Evolutionary conservation across 768 basidiomycete species (phyloP).

Genomic region (Infundibulicybe gibba): DNA sequence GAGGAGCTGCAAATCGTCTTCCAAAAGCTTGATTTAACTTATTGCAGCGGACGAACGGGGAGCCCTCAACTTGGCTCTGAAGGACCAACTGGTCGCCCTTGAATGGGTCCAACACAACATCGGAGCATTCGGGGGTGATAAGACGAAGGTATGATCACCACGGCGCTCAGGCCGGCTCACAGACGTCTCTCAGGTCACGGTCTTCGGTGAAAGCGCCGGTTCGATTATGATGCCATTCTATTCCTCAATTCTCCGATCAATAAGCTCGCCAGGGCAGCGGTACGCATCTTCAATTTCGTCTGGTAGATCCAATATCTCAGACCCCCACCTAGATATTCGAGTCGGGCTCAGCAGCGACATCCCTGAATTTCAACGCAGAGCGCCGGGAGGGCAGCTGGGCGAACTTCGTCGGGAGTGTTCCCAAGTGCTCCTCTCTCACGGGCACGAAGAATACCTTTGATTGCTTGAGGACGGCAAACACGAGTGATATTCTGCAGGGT

Average conservation of each 20-base stretch:
- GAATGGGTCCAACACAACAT: constrained; percentile 58
- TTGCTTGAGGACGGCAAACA: constrained; percentile 20
- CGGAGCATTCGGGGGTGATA: constrained; percentile 37
- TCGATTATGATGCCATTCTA: constrained; percentile 36
- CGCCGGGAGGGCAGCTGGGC: constrained; percentile 31
- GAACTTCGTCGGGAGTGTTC: constrained; percentile 31
- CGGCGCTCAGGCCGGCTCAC: not conserved
- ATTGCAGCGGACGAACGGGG: constrained; percentile 23
- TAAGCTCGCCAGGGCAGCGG: constrained; percentile 27
- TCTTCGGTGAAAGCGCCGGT: constrained; percentile 52
- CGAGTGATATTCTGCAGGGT: constrained; percentile 11
- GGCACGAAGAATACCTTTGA: constrained; percentile 26
- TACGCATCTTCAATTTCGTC: not conserved
- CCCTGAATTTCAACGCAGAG: constrained; percentile 23
- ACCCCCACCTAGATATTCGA: constrained; percentile 37
- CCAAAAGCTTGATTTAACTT: not conserved
- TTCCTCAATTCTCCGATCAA: constrained; percentile 28
- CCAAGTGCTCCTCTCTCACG: constrained; percentile 24
- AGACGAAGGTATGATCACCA: constrained; percentile 20
- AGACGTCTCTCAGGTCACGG: constrained; percentile 31
- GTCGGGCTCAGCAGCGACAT: constrained; percentile 30
- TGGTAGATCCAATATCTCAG: not conserved
- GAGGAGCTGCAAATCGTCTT: not conserved
- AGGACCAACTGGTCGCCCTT: constrained; percentile 36
- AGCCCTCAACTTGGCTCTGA: constrained; percentile 37